Conservation (phyloP, 1,284 basidiomycete genomes). For the Cystobasidium sp. region DNA sequence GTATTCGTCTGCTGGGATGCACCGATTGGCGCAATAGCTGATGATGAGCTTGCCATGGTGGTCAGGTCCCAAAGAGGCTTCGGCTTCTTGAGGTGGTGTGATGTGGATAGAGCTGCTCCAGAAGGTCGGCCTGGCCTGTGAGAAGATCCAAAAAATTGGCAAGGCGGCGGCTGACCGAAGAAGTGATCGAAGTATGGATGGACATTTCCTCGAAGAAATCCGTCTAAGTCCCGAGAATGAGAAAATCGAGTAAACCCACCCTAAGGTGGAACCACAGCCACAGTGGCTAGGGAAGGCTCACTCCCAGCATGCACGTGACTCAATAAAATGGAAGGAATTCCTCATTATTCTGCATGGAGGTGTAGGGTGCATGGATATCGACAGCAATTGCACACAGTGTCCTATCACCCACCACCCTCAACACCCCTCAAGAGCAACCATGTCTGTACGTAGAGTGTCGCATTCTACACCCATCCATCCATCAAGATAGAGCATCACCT, state of each 20-base stretch:
- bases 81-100: neutral
- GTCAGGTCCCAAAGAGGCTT: neutral
- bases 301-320: neutral
- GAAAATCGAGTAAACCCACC: neutral
- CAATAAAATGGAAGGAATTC: conserved; percentile 1
- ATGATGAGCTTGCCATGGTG: conserved; percentile 19
- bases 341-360: neutral
- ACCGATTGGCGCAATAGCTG: conserved; percentile 3
- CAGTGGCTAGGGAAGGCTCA: conserved; percentile 11
- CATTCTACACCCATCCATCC: no score
- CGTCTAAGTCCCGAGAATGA: conserved; percentile 12
- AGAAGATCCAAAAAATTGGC: no score
- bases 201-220: neutral
- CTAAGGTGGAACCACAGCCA: neutral
- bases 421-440: neutral
- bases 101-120: neutral
- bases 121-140: no score
- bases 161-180: neutral
- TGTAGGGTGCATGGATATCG: neutral
- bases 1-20: conserved; percentile 11
- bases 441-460: conserved; percentile 25
- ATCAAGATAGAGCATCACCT: neutral
- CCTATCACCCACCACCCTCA: neutral
- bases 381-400: neutral
- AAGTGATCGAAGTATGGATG: neutral